phyloP scores from a whole-genome alignment of 2,329 filamentous ascomycete species.

The Epichloe brachyelytri region DNA sequence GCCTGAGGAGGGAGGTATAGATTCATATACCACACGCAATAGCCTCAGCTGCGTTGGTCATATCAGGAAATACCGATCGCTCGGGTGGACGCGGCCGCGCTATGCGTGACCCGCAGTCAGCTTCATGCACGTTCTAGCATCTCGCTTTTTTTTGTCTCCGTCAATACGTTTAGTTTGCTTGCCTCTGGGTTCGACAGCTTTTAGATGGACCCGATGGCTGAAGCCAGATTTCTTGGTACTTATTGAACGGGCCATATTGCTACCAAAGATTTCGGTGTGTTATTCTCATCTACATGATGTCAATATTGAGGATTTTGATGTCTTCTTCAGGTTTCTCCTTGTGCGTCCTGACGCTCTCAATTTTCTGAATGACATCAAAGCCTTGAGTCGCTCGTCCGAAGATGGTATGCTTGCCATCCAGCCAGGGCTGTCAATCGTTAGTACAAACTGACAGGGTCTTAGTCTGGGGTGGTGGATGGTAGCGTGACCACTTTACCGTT shows the following conservation, averaged over 20 bases:
- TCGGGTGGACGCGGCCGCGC: neutral
- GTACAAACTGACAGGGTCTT: conserved; percentile 4
- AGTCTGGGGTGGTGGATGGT: neutral
- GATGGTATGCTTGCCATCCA: conserved; percentile 92
- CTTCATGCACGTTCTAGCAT: neutral
- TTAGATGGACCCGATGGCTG: neutral
- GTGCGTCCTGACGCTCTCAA: conserved; percentile 78
- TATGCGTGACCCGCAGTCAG: conserved; percentile 2
- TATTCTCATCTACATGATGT: conserved; percentile 30
- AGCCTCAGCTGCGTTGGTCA: conserved; percentile 1
- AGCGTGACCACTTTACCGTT: conserved; percentile 45
- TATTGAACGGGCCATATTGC: neutral
- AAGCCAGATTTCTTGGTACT: neutral
- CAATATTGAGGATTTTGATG: conserved; percentile 91
- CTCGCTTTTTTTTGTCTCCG: neutral
- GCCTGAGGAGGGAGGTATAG: neutral
- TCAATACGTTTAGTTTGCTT: neutral
- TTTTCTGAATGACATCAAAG: conserved; percentile 87
- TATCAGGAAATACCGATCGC: conserved; percentile 2
- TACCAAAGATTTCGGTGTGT: neutral
- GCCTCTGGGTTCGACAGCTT: neutral
- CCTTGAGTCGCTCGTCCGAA: conserved; percentile 86
- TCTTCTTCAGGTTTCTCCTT: conserved; percentile 94
- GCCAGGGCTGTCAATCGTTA: conserved; percentile 51
- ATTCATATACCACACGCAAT: conserved; percentile 4